Conservation (phyloP, 768 basidiomycete genomes). For the Suillus lakei region DNA sequence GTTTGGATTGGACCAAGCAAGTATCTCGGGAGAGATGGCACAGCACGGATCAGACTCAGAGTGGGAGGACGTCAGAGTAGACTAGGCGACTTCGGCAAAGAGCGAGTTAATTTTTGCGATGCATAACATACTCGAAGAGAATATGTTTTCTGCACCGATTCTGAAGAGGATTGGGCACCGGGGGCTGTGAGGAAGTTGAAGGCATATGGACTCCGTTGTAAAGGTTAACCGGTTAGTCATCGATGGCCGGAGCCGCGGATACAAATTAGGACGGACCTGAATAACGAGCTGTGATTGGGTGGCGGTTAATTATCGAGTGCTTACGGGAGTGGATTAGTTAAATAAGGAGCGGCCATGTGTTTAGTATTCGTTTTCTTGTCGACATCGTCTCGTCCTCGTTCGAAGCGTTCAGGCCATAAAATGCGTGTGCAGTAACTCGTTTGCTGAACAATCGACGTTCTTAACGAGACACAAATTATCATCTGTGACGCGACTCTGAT, state of each 20-base stretch:
- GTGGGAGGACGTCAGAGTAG: too few species aligned
- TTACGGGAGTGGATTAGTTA: neutral
- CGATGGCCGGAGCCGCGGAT: neutral
- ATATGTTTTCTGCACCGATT: constrained; percentile 5
- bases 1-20: too few species aligned
- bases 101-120: neutral
- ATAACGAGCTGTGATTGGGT: neutral
- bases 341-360: constrained; percentile 6
- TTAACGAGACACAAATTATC: neutral
- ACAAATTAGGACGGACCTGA: neutral
- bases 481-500: neutral
- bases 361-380: neutral
- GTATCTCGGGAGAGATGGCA: neutral
- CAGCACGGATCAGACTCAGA: neutral
- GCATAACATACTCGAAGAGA: neutral
- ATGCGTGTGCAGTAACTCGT: neutral
- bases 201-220: neutral
- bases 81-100: neutral
- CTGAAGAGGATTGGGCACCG: neutral
- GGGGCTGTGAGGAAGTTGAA: neutral
- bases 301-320: neutral
- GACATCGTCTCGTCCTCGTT: neutral
- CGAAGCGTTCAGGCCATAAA: neutral
- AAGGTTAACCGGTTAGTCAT: neutral
- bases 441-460: neutral